A percentile compares a stretch with the other conserved stretches of the same genome.
These are phyloP conservation scores for Chenopodium quinoa DNA, from an alignment of 148 eudicot species.

Conservation along the genomic window DNA sequence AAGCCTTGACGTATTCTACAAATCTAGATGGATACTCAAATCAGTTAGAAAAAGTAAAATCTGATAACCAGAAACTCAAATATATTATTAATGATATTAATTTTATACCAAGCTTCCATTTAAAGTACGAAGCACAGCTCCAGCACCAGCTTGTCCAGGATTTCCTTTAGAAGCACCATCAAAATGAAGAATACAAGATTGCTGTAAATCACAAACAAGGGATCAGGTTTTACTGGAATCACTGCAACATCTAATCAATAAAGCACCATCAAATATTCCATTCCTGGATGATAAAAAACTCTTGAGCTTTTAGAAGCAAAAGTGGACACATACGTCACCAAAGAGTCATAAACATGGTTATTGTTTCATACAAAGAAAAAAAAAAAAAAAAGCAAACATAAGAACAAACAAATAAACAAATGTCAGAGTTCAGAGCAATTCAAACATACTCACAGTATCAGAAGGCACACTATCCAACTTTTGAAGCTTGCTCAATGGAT, in stretches of 20 bases:
- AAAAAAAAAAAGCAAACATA: neutral
- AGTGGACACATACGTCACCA: neutral
- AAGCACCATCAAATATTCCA: neutral
- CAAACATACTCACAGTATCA: slow-evolving; percentile 34
- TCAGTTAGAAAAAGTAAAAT: slow-evolving; percentile 19
- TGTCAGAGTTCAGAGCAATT: slow-evolving; percentile 3
- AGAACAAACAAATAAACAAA: neutral
- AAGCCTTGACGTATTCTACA: slow-evolving; percentile 90
- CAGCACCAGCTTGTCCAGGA: slow-evolving; percentile 97
- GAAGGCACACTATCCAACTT: slow-evolving; percentile 36
- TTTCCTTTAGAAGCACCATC: slow-evolving; percentile 98
- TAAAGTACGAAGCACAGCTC: slow-evolving; percentile 64
- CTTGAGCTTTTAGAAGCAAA: neutral
- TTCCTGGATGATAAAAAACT: neutral
- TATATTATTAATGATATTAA: slow-evolving; percentile 2
- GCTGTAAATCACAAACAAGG: slow-evolving; percentile 36
- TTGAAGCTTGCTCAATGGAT: slow-evolving; percentile 35
- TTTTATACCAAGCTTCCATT: slow-evolving; percentile 65
- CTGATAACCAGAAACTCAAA: neutral
- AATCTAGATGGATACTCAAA: slow-evolving; percentile 37
- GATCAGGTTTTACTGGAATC: slow-evolving; percentile 1
- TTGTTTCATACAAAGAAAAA: neutral
- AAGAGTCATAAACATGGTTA: neutral
- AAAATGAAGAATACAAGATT: slow-evolving; percentile 74
- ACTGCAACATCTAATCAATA: neutral